A percentile compares a stretch with the other conserved stretches of the same genome.
These are phyloP conservation scores for Neurospora sp. DNA, from an alignment of 495 filamentous ascomycete species.

Conservation along the genomic window DNA sequence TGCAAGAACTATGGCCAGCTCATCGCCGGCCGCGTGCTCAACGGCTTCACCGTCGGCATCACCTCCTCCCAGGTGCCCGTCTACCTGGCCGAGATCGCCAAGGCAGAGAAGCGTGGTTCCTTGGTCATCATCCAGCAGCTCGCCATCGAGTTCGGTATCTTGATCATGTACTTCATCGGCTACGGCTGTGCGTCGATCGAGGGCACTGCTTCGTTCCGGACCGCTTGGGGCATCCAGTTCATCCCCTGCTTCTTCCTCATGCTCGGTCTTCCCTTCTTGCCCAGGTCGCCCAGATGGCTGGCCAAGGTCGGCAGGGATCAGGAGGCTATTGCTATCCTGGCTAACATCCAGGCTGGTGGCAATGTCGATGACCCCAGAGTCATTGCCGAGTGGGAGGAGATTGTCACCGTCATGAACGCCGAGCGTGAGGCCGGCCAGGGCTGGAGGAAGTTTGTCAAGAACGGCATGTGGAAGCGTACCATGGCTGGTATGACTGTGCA, in stretches of 20 bases:
- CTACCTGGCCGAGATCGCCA: constrained; percentile 67
- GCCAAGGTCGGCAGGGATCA: constrained; percentile 57
- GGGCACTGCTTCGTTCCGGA: constrained; percentile 56
- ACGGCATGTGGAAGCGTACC: constrained; percentile 64
- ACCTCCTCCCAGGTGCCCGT: constrained; percentile 73
- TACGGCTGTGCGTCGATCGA: constrained; percentile 49
- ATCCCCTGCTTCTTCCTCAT: constrained; percentile 56
- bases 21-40: constrained; percentile 60
- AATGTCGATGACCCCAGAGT: constrained; percentile 56
- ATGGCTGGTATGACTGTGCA: constrained; percentile 60
- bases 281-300: constrained; percentile 63
- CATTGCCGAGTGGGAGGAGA: constrained; percentile 64
- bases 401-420: constrained; percentile 48
- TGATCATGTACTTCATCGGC: constrained; percentile 37
- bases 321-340: constrained; percentile 57
- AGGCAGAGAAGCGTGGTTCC: constrained; percentile 54
- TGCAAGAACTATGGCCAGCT: constrained; percentile 51
- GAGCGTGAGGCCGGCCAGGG: constrained; percentile 41
- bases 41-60: constrained; percentile 63
- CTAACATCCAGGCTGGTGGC: constrained; percentile 57
- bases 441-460: constrained; percentile 50
- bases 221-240: constrained; percentile 65
- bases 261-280: constrained; percentile 57
- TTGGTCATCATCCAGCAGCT: constrained; percentile 69
- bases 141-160: constrained; percentile 62